These are phyloP conservation scores for Ceratonia siliqua DNA, from an alignment of 306 rosid species.

Conservation along the genomic window DNA sequence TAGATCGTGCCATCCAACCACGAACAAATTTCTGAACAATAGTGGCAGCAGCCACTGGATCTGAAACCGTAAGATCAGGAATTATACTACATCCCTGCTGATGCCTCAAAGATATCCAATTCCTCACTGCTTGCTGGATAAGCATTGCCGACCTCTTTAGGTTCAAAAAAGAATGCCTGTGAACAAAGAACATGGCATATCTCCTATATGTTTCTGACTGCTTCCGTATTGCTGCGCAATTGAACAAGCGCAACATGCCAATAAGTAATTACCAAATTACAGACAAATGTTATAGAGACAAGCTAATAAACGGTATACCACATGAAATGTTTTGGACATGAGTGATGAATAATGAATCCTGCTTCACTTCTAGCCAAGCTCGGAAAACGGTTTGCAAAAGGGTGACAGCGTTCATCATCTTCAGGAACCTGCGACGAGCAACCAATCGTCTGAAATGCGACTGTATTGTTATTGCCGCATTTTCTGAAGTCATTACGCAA, in stretches of 20 bases:
- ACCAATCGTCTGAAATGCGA: conserved; percentile 53
- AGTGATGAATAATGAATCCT: conserved; percentile 39
- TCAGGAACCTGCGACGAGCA: conserved; percentile 48
- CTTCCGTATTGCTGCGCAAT: conserved; percentile 49
- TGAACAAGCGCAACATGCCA: conserved; percentile 27
- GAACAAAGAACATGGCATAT: conserved; percentile 43
- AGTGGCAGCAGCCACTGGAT: conserved; percentile 48
- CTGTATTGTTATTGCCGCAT: conserved; percentile 63
- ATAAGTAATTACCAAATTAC: conserved; percentile 30
- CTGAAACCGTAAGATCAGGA: conserved; percentile 22
- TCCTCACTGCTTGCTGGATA: conserved; percentile 59
- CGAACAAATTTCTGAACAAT: conserved; percentile 59
- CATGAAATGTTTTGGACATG: conserved; percentile 31
- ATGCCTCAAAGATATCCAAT: conserved; percentile 55
- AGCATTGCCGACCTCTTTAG: conserved; percentile 50
- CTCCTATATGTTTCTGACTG: conserved; percentile 41
- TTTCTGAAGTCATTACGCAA: conserved; percentile 48
- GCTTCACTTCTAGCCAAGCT: conserved; percentile 61
- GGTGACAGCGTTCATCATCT: conserved; percentile 45
- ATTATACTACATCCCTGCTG: conserved; percentile 22
- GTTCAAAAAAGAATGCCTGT: conserved; percentile 49
- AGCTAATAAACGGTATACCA: conserved; percentile 45
- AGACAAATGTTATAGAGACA: background rate
- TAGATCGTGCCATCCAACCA: conserved; percentile 53
- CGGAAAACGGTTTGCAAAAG: conserved; percentile 67